Conservation (phyloP, 192 early-diverging fungal species). For the Umbelopsis isabellina region DNA sequence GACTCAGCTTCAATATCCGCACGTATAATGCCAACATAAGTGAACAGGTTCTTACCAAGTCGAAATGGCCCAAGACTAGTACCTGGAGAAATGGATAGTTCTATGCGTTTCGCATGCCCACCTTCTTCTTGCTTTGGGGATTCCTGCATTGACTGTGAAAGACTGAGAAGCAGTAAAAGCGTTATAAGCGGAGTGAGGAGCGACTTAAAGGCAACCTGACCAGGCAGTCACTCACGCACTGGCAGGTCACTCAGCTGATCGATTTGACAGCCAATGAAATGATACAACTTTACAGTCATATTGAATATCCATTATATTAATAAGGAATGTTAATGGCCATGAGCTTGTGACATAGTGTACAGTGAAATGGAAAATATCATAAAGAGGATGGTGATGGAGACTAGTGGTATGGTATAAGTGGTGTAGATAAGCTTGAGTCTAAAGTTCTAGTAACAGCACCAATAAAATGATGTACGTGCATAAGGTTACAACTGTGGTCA, state of each 20-base stretch:
- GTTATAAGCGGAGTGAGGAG: background rate
- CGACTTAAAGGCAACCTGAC: background rate
- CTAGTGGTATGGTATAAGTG: no score
- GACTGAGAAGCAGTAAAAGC: background rate
- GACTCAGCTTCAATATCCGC: background rate
- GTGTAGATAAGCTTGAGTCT: background rate
- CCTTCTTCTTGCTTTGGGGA: constrained; percentile 15
- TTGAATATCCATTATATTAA: no score
- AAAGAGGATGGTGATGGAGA: no score
- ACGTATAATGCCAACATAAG: background rate
- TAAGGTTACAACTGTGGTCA: constrained; percentile 49
- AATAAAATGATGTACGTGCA: constrained; percentile 48
- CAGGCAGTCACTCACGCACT: constrained; percentile 8
- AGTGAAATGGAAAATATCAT: no score
- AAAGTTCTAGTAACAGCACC: constrained; percentile 38
- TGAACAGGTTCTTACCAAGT: constrained; percentile 40
- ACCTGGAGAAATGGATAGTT: constrained; percentile 55
- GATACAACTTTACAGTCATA: no score
- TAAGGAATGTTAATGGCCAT: no score
- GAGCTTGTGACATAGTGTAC: no score
- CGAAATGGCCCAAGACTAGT: constrained; percentile 60
- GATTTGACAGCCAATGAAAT: no score
- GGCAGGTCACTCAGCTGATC: no score
- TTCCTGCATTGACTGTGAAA: constrained; percentile 1
- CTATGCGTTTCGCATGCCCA: constrained; percentile 36